phyloP scores from a whole-genome alignment of 2,329 filamentous ascomycete genomes.

The Trichoderma afroharzianum region DNA sequence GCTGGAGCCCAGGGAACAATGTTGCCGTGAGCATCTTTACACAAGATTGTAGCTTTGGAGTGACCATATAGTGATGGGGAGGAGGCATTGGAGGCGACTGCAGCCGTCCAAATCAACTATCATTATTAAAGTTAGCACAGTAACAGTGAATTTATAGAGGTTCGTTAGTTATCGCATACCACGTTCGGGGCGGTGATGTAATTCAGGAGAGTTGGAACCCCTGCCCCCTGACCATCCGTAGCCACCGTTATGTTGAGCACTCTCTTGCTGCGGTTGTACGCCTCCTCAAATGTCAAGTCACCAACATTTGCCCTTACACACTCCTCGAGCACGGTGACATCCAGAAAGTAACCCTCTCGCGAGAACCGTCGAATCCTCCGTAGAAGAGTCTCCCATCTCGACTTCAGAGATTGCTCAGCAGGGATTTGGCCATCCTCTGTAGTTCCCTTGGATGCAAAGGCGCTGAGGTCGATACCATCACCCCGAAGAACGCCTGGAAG shows the following conservation, averaged over 20 bases:
- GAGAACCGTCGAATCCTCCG: slow-evolving; percentile 67
- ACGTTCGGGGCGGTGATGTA: slow-evolving; percentile 92
- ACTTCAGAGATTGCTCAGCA: slow-evolving; percentile 37
- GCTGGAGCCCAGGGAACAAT: slow-evolving; percentile 71
- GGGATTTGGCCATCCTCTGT: slow-evolving; percentile 31
- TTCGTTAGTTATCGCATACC: slow-evolving; percentile 49
- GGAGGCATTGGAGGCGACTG: slow-evolving; percentile 69
- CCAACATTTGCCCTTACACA: slow-evolving; percentile 83
- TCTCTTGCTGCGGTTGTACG: slow-evolving; percentile 78
- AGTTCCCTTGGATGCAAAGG: slow-evolving; percentile 55
- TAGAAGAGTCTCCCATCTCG: slow-evolving; percentile 55
- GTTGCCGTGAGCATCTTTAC: slow-evolving; percentile 70
- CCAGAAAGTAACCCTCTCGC: slow-evolving; percentile 76
- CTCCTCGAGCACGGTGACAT: slow-evolving; percentile 76
- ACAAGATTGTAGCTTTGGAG: slow-evolving; percentile 63
- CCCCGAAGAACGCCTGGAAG: slow-evolving; percentile 72
- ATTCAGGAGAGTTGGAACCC: slow-evolving; percentile 81
- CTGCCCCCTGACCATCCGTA: slow-evolving; percentile 66
- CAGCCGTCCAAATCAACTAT: slow-evolving; percentile 75
- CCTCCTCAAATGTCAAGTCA: slow-evolving; percentile 89
- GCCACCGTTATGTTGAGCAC: slow-evolving; percentile 90
- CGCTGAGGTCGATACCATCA: slow-evolving; percentile 76
- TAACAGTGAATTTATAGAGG: not conserved
- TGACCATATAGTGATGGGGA: slow-evolving; percentile 63
- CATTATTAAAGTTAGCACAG: slow-evolving; percentile 15